Base-by-base conservation (phyloP, 139 green algal genomes). In the Coelastrella sp. region DNA sequence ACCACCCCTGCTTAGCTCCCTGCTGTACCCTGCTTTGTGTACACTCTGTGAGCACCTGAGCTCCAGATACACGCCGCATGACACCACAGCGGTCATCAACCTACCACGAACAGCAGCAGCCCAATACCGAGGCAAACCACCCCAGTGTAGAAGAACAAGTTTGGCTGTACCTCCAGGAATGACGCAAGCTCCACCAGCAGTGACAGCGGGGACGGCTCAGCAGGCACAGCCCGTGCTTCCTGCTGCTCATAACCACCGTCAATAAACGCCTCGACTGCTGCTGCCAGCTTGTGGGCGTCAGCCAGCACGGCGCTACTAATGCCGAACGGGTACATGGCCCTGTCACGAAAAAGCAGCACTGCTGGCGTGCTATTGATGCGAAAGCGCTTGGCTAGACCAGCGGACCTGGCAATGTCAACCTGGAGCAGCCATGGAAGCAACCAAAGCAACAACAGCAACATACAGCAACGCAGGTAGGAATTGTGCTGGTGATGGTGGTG, bases 361-460 rank as follows among this genome's bases (percentile, higher is more conserved):
- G 74, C 87, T 7, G 87, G 91, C 20, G 84, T 88, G 68, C 22
- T 68, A 68, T 35, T 66, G 27, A 88, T 49, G 49, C 22, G 24
- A 22, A 88, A 88, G 35, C 84, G 76, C 61, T 70, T 73, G 8
- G 82, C 87, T 56, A 91, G 10, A 20, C 63, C 87, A 25, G 49
- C 78, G 6, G 49, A 4, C 57, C 24, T 87, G 66, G 91, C 87
- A n/a, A 91, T 56, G 75, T 93, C 91, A 65, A 93, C 87, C 90
- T 93, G 90, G 6, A 49, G 35, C 35, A 49, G 35, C 35, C 35
- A 49, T 3, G 35, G 35, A 14, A 72, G 63, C 63, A 72, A 72
- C 15, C 63, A 72, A 72, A 3, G 35, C 35, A 49, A 49, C 35
- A 49, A 72, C 70, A 78, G 17, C 15, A 9, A 78, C 19, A 19